Conservation (phyloP, 768 basidiomycete genomes). For the Cystofilobasidium capitatum region DNA sequence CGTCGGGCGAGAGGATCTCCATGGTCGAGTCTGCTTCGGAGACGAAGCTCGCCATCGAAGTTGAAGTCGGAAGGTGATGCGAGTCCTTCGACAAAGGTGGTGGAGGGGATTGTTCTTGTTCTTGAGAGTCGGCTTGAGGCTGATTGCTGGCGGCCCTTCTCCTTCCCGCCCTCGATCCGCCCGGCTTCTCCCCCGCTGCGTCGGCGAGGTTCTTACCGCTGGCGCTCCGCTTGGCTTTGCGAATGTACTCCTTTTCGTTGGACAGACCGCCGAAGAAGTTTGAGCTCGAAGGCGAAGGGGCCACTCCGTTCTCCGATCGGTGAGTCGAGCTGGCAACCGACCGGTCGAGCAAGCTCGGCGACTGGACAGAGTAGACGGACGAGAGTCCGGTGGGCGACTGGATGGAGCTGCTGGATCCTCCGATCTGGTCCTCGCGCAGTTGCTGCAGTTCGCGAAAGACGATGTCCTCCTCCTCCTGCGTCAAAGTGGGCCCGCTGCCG, state of each 20-base stretch:
- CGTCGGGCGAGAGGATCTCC: background rate
- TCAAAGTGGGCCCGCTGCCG: background rate
- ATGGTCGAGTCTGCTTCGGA: no score
- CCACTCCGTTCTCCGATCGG: background rate
- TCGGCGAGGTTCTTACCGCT: background rate
- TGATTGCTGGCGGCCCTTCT: background rate
- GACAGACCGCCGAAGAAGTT: slow-evolving; percentile 14
- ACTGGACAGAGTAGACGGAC: background rate
- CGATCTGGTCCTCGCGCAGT: slow-evolving; percentile 1
- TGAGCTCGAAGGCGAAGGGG: background rate
- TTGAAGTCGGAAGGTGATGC: no score
- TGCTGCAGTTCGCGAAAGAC: slow-evolving; percentile 18
- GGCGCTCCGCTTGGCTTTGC: background rate
- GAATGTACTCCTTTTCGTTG: background rate
- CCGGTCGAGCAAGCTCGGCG: background rate
- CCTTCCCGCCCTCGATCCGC: no score
- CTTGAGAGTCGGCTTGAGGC: background rate
- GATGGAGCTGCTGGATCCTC: background rate
- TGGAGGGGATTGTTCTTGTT: no score
- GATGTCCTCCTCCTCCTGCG: slow-evolving; percentile 22
- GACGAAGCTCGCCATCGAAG: no score
- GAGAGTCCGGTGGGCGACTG: background rate
- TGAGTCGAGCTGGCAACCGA: background rate
- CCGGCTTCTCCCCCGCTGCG: background rate
- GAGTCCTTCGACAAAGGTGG: no score